These are phyloP conservation scores for Kuraishia molischiana DNA, from an alignment of 805 yeast species.

Conservation along the genomic window DNA sequence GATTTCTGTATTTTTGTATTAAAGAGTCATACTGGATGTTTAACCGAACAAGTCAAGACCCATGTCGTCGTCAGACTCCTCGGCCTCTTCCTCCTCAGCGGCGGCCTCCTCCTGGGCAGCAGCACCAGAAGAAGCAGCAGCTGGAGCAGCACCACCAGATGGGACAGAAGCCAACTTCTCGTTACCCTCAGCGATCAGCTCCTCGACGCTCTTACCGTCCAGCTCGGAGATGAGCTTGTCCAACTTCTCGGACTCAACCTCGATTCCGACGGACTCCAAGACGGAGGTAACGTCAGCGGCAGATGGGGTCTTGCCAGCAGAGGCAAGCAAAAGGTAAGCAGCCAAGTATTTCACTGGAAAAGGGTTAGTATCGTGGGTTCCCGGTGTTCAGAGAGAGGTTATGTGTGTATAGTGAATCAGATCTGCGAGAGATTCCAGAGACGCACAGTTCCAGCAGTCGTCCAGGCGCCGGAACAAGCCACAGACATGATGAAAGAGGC, in stretches of 20 bases:
- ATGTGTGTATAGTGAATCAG: no score
- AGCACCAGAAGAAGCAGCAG: slow-evolving; percentile 46
- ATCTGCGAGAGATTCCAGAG: no score
- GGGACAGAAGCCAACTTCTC: slow-evolving; percentile 76
- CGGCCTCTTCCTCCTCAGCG: slow-evolving; percentile 47
- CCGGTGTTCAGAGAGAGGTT: no score
- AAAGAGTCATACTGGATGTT: slow-evolving; percentile 16
- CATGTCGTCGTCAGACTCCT: slow-evolving; percentile 52
- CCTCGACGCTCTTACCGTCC: slow-evolving; percentile 68
- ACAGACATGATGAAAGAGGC: no score
- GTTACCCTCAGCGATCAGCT: slow-evolving; percentile 73
- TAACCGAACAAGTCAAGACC: slow-evolving; percentile 97
- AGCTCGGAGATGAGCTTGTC: slow-evolving; percentile 61
- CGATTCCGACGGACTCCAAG: slow-evolving; percentile 91
- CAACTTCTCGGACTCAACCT: slow-evolving; percentile 71
- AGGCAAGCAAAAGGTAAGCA: slow-evolving; percentile 83
- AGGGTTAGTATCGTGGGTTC: slow-evolving; percentile 3
- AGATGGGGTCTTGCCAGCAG: slow-evolving; percentile 86
- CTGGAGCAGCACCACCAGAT: slow-evolving; percentile 71
- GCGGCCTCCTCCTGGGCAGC: slow-evolving; percentile 46
- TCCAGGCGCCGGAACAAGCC: no score
- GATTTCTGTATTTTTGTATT: not conserved
- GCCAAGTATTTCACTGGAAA: slow-evolving; percentile 76
- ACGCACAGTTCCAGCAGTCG: no score
- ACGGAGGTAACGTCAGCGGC: slow-evolving; percentile 85